phyloP scores from a whole-genome alignment of 352 stramenopile genomes.

The Blastocystis sp. region DNA sequence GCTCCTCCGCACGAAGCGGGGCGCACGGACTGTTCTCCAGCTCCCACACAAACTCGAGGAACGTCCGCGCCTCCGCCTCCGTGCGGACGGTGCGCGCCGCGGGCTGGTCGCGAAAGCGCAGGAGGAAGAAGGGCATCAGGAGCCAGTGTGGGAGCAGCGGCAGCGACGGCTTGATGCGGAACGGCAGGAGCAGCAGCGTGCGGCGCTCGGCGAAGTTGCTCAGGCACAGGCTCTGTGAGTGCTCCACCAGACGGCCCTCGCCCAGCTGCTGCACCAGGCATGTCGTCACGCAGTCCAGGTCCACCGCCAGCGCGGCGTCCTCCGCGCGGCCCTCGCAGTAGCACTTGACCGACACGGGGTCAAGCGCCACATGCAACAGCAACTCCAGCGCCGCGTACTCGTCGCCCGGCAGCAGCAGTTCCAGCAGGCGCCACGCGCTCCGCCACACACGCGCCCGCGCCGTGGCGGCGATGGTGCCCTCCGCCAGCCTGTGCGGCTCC shows the following conservation, averaged over 20 bases:
- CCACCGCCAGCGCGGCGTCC: constrained; percentile 1
- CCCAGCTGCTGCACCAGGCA: constrained; percentile 30
- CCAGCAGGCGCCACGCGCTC: neutral
- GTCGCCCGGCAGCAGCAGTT: constrained; percentile 20
- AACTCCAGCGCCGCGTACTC: constrained; percentile 39
- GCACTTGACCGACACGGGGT: neutral
- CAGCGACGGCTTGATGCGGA: constrained; percentile 12
- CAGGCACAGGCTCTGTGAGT: constrained; percentile 14
- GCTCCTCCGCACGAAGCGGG: neutral
- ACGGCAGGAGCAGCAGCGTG: constrained; percentile 22
- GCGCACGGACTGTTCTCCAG: neutral
- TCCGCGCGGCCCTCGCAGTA: neutral
- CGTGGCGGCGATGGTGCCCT: neutral
- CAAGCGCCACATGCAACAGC: constrained; percentile 29
- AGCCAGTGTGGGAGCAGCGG: constrained; percentile 52
- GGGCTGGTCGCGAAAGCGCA: neutral
- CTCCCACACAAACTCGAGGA: constrained; percentile 25
- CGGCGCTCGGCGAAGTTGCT: neutral
- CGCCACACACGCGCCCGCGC: constrained; percentile 4
- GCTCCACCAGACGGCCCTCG: constrained; percentile 2
- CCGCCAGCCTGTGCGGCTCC: neutral
- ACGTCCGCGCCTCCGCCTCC: neutral
- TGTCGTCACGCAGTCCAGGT: constrained; percentile 33
- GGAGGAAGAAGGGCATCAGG: constrained; percentile 30
- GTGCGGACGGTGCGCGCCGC: neutral